Base-by-base conservation (phyloP, 2,329 filamentous ascomycete genomes). In the Paecilomyces sp. region DNA sequence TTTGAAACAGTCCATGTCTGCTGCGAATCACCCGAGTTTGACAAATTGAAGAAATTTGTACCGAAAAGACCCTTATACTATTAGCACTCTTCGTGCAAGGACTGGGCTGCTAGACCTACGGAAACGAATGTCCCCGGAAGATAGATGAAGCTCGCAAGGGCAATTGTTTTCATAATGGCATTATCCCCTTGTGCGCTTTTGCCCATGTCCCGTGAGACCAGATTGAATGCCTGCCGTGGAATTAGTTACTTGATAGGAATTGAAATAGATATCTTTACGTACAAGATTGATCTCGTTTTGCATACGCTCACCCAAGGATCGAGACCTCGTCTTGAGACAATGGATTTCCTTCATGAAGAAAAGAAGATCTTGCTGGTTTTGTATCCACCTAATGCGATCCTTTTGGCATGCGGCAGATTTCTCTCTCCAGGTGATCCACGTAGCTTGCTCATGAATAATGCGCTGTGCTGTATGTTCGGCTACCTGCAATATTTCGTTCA, bases 201-300 rank as follows among this genome's bases (percentile, higher is more conserved):
- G 30, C 67, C 64, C 52, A 70, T 65, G 28, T 62, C 56, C 58
- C 75, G 71, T 6, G 71, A 71, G 52, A 73, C 68, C 7, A 71
- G 62, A 47, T 74, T 73, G 57, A 70, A 74, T 7, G 66, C 68
- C 71, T 73, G 36, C 18, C 57, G 1, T 34, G 28, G 31, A 11
- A 33, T 62, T 33, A 64, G 56, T 12, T 33, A 28, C 25, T 13
- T 1, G 15, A 18, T 24, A 12, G 54, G 51, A 6, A 31, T 11
- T 47, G 13, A 30, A 31, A 25, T 30, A 22, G 3, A 58, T 25
- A 33, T 33, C 22, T 53, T 36, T 11, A 57, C 61, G 22, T 58
- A 72, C 71, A 41, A 74, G 61, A 47, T 70, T 70, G 34, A 75
- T 73, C 61, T 75, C 72, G 60, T 72, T 72, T n/a, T 62, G 62